Evolutionary conservation across 768 basidiomycete genomes (phyloP), one percentile per base, ranked within the genome.

Genomic region (Hericium rajendrae): DNA sequence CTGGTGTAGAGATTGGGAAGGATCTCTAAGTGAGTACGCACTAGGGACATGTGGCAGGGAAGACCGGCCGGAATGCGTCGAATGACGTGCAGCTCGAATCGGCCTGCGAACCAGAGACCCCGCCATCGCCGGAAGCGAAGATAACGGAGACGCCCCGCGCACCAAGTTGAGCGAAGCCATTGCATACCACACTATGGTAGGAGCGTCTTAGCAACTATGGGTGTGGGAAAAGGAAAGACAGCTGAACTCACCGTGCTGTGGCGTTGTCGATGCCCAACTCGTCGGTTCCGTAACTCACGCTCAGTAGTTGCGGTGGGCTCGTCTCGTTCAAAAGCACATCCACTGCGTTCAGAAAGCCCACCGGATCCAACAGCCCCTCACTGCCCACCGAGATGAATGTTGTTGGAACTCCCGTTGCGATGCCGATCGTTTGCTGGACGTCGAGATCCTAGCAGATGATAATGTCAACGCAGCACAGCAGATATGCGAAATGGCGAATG

Each of bases 111-210:
- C 70, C 71, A 15, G 67, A 66, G 48, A 72, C 71, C 56, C 72
- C 72, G 24, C 70, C 70, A 57, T 73, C 71, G 24, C 73, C 73
- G 4, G 73, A 72, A 1, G 71, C 65, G 66, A 71, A 72, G 6
- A 74, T 56, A 54, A 73, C 65, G 38, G 72, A 71, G 10, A 65
- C 62, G 13, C 73, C 72, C 40, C 66, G 70, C 6, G 71, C 70
- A 41, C 70, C 70, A 20, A 74, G 68, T 59, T 69, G 68, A 53
- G 64, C 61, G 60, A 70, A 72, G 12, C 65, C 69, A 52, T 71
- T 71, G 62, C 73, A 74, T 38, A 74, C 54, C 15, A 61, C 55
- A 54, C 70, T 71, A 43, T 0, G 11, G 9, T 13, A 12, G 38
- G 53, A 46, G 9, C 32, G 32, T 32, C 43, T 4, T 10, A 20